These are phyloP conservation scores for Omphalea diandra DNA, from an alignment of 441 rosid species.

Conservation along the genomic window DNA sequence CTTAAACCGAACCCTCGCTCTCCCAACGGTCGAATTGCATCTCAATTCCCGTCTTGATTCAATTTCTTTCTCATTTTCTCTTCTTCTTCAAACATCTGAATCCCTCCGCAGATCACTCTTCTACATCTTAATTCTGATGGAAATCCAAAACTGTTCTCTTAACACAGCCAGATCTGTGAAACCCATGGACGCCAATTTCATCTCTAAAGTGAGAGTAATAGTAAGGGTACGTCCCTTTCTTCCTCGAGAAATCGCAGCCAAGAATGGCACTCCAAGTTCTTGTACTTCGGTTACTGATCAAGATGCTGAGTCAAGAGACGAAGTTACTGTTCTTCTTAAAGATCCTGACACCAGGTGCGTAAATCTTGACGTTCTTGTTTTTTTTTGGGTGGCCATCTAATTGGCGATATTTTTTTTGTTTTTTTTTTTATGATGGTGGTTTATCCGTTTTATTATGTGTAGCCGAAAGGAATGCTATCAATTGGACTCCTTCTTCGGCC, in stretches of 20 bases:
- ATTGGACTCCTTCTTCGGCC: conserved; percentile 76
- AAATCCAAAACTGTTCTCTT: conserved; percentile 14
- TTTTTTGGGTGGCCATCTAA: no score
- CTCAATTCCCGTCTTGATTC: not conserved
- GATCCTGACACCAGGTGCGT: conserved; percentile 71
- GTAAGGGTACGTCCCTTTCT: conserved; percentile 78
- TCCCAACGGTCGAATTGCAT: conserved; percentile 15
- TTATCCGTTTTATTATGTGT: conserved; percentile 10
- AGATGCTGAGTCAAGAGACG: conserved; percentile 32
- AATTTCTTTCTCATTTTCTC: not conserved
- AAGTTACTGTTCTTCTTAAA: conserved; percentile 63
- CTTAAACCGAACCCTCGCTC: not conserved
- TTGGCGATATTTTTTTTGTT: no score
- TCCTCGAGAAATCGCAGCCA: conserved; percentile 43
- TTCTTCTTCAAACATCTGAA: not conserved
- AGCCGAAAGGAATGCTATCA: conserved; percentile 79
- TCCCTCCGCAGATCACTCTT: not conserved
- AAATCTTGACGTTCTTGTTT: not conserved
- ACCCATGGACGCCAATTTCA: conserved; percentile 20
- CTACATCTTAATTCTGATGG: conserved; percentile 25
- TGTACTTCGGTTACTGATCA: conserved; percentile 51
- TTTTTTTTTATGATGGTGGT: no score
- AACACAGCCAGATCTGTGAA: conserved; percentile 15
- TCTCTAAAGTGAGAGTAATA: conserved; percentile 63
- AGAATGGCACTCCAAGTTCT: conserved; percentile 26